A percentile compares a stretch with the other conserved stretches of the same genome.
Evolutionary conservation across 2,329 filamentous ascomycete genomes (phyloP).

Genomic region (Fusarium euwallaceae): DNA sequence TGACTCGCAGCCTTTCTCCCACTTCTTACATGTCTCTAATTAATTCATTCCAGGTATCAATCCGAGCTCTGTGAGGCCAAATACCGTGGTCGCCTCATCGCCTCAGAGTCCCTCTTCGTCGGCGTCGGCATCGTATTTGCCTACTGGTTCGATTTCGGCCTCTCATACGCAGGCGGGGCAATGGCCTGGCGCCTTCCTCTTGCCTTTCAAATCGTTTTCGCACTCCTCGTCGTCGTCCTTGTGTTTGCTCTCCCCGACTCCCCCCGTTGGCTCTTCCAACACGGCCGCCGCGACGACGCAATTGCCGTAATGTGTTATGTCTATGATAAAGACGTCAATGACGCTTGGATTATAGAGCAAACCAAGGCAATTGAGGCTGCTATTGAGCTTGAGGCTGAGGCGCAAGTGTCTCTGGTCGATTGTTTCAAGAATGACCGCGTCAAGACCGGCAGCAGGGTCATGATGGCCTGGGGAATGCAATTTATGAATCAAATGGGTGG

Average conservation of each 20-base stretch:
- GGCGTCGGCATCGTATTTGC: conserved; percentile 55
- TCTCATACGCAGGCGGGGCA: conserved; percentile 47
- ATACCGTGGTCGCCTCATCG: conserved; percentile 65
- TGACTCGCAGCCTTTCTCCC: accelerated
- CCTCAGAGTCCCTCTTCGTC: conserved; percentile 59
- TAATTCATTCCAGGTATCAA: conserved; percentile 33
- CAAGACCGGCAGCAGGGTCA: conserved; percentile 30
- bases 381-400: conserved; percentile 52
- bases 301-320: conserved; percentile 53
- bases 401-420: conserved; percentile 16
- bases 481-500: no score
- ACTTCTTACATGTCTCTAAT: neutral
- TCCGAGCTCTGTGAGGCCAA: conserved; percentile 54
- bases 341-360: conserved; percentile 51
- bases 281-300: conserved; percentile 53
- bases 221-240: conserved; percentile 49
- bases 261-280: conserved; percentile 56
- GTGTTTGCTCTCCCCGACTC: conserved; percentile 57
- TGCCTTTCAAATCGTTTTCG: conserved; percentile 52
- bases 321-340: conserved; percentile 55
- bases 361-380: conserved; percentile 57
- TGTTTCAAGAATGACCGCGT: conserved; percentile 34
- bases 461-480: conserved; percentile 37
- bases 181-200: conserved; percentile 45
- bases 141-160: conserved; percentile 58